Evolutionary conservation across 495 filamentous ascomycete genomes (phyloP), one percentile per base, ranked within the genome.

Genomic region (Neurospora africana): DNA sequence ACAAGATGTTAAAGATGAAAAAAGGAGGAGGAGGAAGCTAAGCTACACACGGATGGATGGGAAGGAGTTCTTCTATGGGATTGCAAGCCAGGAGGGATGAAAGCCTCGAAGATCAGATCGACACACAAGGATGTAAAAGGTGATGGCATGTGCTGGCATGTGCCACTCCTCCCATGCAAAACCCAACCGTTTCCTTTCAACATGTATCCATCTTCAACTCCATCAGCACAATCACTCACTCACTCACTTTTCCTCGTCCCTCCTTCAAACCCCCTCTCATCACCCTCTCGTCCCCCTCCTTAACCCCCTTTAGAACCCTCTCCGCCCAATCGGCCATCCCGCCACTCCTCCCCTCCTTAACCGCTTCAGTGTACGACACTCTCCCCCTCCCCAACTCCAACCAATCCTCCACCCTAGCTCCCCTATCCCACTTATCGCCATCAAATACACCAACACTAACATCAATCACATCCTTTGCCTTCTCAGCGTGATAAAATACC

Each of bases 361-460:
- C 88, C 77, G 89, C 82, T 76, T 92, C 90, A 2, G 81, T 76
- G 75, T 90, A 93, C 72, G 89, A 91, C 4, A 91, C 86, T 35
- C 82, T 71, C 41, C 73, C 84, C 17, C 80, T 85, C 77, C 82
- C 84, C 89, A 90, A 93, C 19, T 87, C 83, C 65, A 93, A 70
- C 86, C 87, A 90, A 4, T 80, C 73, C 78, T 89, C 86, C 10
- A 86, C 89, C 67, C 86, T 82, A 1, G 87, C 84, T 4, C 88
- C 88, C 65, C 5, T 33, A 9, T 83, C 10, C n/a, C 44, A 53
- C 10, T 13, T 81, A 3, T 69, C 68, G 0, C 85, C 84, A 44
- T 84, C 83, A 19, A 92, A 75, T 71, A 92, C 74, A 9, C 90
- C 90, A 15, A 87, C 83, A 72, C 89, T 91, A 10, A 91, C 88